Conservation (phyloP, 202 grass and related monocot genomes). For the Schoenoplectus triqueter region DNA sequence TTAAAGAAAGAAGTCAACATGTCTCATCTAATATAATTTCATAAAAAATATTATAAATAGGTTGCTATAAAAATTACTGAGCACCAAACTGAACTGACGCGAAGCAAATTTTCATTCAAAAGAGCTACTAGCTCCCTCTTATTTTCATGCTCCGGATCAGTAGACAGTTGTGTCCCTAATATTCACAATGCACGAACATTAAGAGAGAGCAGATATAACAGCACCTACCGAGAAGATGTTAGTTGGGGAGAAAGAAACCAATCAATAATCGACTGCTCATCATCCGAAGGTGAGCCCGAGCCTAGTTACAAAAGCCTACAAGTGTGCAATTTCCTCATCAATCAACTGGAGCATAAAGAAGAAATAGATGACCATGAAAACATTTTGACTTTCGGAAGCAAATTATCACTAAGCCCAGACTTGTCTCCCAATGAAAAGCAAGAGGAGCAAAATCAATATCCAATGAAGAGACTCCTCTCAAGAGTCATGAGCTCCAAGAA, state of each 20-base stretch:
- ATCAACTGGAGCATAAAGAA: slow-evolving; percentile 2
- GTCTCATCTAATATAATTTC: background rate
- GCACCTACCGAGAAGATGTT: background rate
- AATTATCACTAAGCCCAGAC: background rate
- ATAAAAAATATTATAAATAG: slow-evolving; percentile 25
- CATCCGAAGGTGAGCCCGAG: slow-evolving; percentile 48
- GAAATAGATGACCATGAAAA: slow-evolving; percentile 15
- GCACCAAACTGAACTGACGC: background rate
- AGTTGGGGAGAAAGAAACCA: slow-evolving; percentile 4
- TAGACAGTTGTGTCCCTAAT: background rate
- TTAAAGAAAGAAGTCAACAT: background rate
- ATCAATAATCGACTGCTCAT: background rate
- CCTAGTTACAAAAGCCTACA: slow-evolving; percentile 39
- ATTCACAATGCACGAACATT: slow-evolving; percentile 2
- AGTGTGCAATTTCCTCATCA: slow-evolving; percentile 35
- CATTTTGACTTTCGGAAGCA: background rate
- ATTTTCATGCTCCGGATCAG: slow-evolving; percentile 25
- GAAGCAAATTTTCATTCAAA: slow-evolving; percentile 31
- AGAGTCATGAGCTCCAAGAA: slow-evolving; percentile 35
- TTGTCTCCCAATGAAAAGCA: slow-evolving; percentile 8
- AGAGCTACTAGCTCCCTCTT: slow-evolving; percentile 26
- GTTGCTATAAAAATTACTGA: slow-evolving; percentile 33
- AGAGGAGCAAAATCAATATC: slow-evolving; percentile 34
- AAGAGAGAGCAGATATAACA: slow-evolving; percentile 20
- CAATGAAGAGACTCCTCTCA: slow-evolving; percentile 43